Conservation (phyloP, 2,329 filamentous ascomycete genomes). For the Apiospora phragmitis region DNA sequence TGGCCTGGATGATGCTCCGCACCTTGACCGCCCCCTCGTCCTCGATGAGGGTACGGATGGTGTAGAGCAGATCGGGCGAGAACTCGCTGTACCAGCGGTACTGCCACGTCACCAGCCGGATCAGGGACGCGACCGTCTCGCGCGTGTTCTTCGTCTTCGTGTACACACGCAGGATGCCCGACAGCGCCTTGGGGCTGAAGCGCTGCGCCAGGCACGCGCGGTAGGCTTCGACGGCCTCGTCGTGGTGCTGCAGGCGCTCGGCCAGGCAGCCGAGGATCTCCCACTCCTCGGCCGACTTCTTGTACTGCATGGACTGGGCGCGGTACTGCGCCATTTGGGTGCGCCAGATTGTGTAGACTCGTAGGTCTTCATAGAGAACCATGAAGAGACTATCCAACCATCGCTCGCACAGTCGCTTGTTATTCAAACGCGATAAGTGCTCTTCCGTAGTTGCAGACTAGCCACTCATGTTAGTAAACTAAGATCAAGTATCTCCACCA, state of each 20-base stretch:
- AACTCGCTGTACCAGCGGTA: slow-evolving; percentile 99
- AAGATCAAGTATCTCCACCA: background rate
- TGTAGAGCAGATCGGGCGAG: slow-evolving; percentile 84
- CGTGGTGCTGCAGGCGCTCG: slow-evolving; percentile 86
- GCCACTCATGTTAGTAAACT: slow-evolving; percentile 20
- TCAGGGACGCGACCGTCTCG: slow-evolving; percentile 81
- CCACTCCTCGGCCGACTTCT: slow-evolving; percentile 97
- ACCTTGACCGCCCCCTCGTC: slow-evolving; percentile 98
- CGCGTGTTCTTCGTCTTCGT: slow-evolving; percentile 77
- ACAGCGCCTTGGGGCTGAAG: slow-evolving; percentile 91
- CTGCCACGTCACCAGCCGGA: slow-evolving; percentile 94
- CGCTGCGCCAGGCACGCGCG: slow-evolving; percentile 81
- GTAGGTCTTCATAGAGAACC: slow-evolving; percentile 96
- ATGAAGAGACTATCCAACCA: slow-evolving; percentile 99
- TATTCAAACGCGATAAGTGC: slow-evolving; percentile 87
- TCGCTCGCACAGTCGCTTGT: slow-evolving; percentile 94
- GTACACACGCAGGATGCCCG: slow-evolving; percentile 78
- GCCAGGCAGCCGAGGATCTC: slow-evolving; percentile 94
- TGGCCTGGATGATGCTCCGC: slow-evolving; percentile 94
- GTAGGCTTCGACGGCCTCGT: slow-evolving; percentile 93
- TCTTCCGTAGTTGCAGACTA: slow-evolving; percentile 67
- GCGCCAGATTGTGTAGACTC: slow-evolving; percentile 98
- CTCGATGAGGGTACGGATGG: slow-evolving; percentile 90
- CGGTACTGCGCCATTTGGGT: slow-evolving; percentile 96
- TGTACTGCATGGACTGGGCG: slow-evolving; percentile 91